Percentiles rank a stretch among this genome's conserved stretches.
Conservation (phyloP, 1,284 basidiomycete genomes). For the Cryptococcus sp. region DNA sequence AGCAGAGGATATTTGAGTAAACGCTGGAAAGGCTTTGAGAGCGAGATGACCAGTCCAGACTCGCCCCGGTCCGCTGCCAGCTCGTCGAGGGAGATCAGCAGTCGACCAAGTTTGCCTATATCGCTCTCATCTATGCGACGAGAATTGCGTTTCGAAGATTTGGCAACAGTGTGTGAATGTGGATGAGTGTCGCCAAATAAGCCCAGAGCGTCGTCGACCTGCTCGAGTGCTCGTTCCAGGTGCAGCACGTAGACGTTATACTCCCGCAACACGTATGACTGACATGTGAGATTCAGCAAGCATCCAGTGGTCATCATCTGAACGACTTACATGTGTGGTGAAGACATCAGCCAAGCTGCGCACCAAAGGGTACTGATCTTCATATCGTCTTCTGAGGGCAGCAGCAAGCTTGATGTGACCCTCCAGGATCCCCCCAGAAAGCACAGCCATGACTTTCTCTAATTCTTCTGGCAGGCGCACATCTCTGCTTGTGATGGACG, state of each 20-base stretch:
- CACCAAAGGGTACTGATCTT: slow-evolving; percentile 89
- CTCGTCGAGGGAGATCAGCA: slow-evolving; percentile 66
- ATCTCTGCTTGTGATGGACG: slow-evolving; percentile 12
- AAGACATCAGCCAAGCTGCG: slow-evolving; percentile 89
- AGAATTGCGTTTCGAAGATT: slow-evolving; percentile 68
- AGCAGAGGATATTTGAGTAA: slow-evolving; percentile 95
- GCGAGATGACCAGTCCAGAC: slow-evolving; percentile 86
- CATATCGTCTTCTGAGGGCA: slow-evolving; percentile 79
- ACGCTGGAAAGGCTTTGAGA: slow-evolving; percentile 96
- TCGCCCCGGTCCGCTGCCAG: slow-evolving; percentile 81
- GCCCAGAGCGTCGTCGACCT: slow-evolving; percentile 74
- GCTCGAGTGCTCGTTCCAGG: slow-evolving; percentile 81
- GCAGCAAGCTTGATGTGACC: slow-evolving; percentile 82
- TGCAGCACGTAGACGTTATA: slow-evolving; percentile 91
- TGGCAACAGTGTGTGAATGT: slow-evolving; percentile 5
- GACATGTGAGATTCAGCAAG: slow-evolving; percentile 5
- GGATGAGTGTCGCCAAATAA: slow-evolving; percentile 13
- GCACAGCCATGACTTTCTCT: slow-evolving; percentile 77
- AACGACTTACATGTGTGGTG: slow-evolving; percentile 74
- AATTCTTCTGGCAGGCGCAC: slow-evolving; percentile 78
- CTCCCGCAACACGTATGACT: slow-evolving; percentile 89
- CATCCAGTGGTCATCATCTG: background rate
- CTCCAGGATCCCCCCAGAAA: slow-evolving; percentile 78
- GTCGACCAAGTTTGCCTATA: slow-evolving; percentile 56
- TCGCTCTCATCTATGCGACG: slow-evolving; percentile 72